Evolutionary conservation across 495 filamentous ascomycete genomes (phyloP).

Genomic region (Platismatia glauca): DNA sequence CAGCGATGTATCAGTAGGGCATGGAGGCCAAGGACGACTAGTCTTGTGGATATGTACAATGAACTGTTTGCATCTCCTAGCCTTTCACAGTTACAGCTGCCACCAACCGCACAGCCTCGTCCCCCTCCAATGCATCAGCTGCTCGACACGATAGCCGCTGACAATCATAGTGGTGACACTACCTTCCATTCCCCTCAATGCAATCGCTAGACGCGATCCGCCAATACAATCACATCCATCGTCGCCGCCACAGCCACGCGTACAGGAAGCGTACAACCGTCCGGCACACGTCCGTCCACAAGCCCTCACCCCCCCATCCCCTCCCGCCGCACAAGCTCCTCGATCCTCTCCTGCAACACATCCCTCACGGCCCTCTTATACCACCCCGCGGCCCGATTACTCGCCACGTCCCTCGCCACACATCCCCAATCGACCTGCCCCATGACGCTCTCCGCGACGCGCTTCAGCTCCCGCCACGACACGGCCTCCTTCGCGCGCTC

Average conservation of each 20-base stretch:
- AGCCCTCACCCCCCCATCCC: not conserved
- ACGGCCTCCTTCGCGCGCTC: not conserved
- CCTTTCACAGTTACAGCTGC: not conserved
- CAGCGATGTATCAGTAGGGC: not conserved
- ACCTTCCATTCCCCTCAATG: not conserved
- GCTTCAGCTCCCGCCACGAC: constrained; percentile 11
- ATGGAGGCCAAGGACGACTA: not conserved
- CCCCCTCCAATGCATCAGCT: not conserved
- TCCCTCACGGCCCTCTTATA: constrained; percentile 12
- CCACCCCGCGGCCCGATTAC: constrained; percentile 4
- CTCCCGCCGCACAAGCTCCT: not conserved
- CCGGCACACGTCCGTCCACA: not conserved
- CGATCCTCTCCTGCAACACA: constrained; percentile 9
- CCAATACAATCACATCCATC: not conserved
- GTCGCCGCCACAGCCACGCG: not conserved
- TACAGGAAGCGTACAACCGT: not conserved
- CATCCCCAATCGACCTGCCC: constrained; percentile 14
- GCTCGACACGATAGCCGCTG: not conserved
- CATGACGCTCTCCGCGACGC: constrained; percentile 5
- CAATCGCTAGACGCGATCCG: no score
- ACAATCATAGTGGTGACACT: not conserved
- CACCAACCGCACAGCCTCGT: not conserved
- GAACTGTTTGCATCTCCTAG: not conserved
- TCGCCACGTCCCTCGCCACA: constrained; percentile 11
- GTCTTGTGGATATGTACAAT: not conserved